Evolutionary conservation across 306 rosid genomes (phyloP).

Genomic region (Chamaecrista fasciculata): DNA sequence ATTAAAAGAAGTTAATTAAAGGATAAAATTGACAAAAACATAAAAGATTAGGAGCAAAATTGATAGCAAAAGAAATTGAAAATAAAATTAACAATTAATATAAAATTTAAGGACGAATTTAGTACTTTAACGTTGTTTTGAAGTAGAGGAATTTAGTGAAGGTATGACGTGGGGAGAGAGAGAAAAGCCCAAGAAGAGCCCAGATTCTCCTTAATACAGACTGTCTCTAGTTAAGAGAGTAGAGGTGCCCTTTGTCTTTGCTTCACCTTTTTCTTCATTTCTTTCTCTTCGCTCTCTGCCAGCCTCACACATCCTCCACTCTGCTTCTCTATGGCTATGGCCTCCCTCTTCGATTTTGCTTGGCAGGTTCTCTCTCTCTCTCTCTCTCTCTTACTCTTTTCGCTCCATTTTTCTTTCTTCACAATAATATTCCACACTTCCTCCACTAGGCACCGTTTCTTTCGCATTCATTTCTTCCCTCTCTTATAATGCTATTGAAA

Average conservation of each 20-base stretch:
- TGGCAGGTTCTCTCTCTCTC: conserved; percentile 69
- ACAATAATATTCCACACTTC: background rate
- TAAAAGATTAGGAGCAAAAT: no score
- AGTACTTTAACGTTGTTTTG: no score
- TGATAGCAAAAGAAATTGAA: no score
- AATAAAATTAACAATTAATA: no score
- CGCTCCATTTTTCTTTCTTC: background rate
- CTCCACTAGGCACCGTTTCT: background rate
- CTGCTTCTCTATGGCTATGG: conserved; percentile 33
- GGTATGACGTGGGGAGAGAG: no score
- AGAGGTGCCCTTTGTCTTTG: background rate
- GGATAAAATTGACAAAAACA: no score
- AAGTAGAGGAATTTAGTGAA: no score
- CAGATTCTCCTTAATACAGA: background rate
- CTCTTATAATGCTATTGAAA: background rate
- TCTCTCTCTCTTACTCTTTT: background rate
- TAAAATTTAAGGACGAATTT: no score
- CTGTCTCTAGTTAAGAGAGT: background rate
- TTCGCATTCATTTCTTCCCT: background rate
- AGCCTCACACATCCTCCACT: background rate
- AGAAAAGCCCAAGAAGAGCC: conserved; percentile 10
- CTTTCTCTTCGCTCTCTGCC: background rate
- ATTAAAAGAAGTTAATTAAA: no score
- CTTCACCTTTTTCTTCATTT: background rate
- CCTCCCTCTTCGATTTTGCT: conserved; percentile 60